Base-by-base conservation (phyloP, 306 rosid species). In the Vigna nakashimae region DNA sequence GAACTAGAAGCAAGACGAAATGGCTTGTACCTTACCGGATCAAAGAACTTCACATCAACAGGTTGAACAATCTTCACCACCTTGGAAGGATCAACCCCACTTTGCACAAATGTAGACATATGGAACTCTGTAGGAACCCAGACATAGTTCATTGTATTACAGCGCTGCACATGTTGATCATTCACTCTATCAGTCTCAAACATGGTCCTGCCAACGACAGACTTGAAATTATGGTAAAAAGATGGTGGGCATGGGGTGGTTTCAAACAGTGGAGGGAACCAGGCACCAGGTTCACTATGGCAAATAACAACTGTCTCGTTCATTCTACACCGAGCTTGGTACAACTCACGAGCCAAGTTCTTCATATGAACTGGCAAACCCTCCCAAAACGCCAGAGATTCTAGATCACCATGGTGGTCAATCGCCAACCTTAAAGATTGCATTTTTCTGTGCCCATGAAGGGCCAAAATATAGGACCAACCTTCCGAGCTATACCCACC, bases 81-180 rank as follows among this genome's bases (percentile, higher is more conserved):
- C 85, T 91, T 93, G 36, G 88, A 83, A 78, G 93, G 83, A 83
- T 89, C 86, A 87, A 91, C 93, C 79, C 98, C 97, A 74, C 97
- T 93, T 80, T 86, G 53, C 14, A 80, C 68, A 73, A 91, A 91
- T 5, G 90, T 89, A 38, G 87, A 83, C n/a, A 65, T 86, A 55
- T 88, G 97, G 79, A 90, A 93, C 14, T 88, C 88, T 14, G 95
- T 89, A 57, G 98, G 98, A 69, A 93, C 98, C 98, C 98, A 91
- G 71, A 93, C 92, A 80, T 86, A 87, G 78, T 93, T 89, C 97
- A 93, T 91, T 30, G 16, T 13, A 59, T 93, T 88, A 82, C 90
- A 88, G 0, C 98, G 79, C 66, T 87, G 34, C 2, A 84, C 95
- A 7, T 91, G 97, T 14, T 83, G 85, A 0, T 0, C 63, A 65